Evolutionary conservation across 371 early-diverging fungal species (phyloP), one percentile per base, ranked within the genome.

Genomic region (Globomyces sp.): DNA sequence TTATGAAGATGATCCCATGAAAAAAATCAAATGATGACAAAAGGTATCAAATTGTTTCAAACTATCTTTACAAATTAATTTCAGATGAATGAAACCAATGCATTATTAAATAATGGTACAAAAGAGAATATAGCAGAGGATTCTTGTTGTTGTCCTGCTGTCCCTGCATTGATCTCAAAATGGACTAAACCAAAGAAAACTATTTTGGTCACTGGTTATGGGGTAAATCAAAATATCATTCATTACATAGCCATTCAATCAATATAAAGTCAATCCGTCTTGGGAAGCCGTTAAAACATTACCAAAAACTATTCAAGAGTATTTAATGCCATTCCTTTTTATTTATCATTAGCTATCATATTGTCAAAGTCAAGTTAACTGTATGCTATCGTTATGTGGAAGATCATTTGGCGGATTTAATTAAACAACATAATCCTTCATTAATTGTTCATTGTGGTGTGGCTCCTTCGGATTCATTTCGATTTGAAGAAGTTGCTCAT

Each of bases 241-340:
- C 55, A 39, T 39, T 39, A 5, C 9, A 34, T n/a, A 55, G 55
- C 55, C 55, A 55, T 55, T 55, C 55, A 41, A 41, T 55, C 5
- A 36, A 5, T 36, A 39, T 39, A 41, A 55, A 39, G 39, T 55
- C 55, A 55, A 55, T 55, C 55, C 55, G 55, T 55, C 55, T 39
- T 55, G 55, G 55, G 55, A 55, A 55, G 55, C 55, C 40, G 55
- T 55, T 40, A 55, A 55, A 55, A 55, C 24, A 36, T 40, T 55
- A 39, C 55, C 55, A 36, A 13, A 55, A 36, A 39, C 55, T 39
- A 55, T 55, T 55, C 39, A 55, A 39, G 55, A 41, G 55, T 55
- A 55, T 8, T 13, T n/a, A 9, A 51, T 37, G 24, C 24, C 24
- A 24, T 24, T 24, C 24, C 24, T 24, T 24, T 24, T 24, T 24